Base-by-base conservation (phyloP, 371 early-diverging fungal species). In the Rhizopus arrhizus region DNA sequence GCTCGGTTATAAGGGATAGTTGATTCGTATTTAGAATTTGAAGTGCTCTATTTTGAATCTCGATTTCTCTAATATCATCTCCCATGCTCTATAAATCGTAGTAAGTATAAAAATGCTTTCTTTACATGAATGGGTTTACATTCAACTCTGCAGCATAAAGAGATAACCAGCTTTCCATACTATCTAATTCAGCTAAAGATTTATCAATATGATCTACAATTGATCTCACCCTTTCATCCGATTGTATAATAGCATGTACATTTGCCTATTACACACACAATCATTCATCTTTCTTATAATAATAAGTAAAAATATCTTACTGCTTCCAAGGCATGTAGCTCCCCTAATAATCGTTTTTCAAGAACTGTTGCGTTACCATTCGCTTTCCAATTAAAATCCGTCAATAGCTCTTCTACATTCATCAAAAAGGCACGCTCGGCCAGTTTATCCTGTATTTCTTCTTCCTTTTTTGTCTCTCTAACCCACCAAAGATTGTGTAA, bases 1-100 rank as follows among this genome's bases (percentile, higher is more conserved):
- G 75, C 60, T 95, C 95, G 12, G 68, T 68, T n/a, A 95, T 77
- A 34, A 97, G 73, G 22, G 76, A 78, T 35, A 91, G 87, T 61
- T 96, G 96, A 68, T 96, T 97, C 16, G 81, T 75, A 8, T 93
- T 90, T 47, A 91, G 86, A 22, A 93, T 84, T 71, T 96, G 95
- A 62, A 97, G 84, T 34, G 87, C 90, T 56, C 95, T 90, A 73
- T 96, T 96, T 66, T 91, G 89, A 11, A 89, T 81, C 76, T 96
- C 95, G 58, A 97, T 95, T 61, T 94, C 91, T 73, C 91, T 92
- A 56, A 96, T 94, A 74, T 95, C 96, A 71, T 94, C 92, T 31
- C 94, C 96, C 93, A 96, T 95, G 53, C 87, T 84, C 91, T 91
- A 67, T 10, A 43, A 4, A 38, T 29, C 13, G 10, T 41, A 51